Evolutionary conservation across 2,329 filamentous ascomycete genomes (phyloP).

Genomic region (Trichophyton verrucosum): DNA sequence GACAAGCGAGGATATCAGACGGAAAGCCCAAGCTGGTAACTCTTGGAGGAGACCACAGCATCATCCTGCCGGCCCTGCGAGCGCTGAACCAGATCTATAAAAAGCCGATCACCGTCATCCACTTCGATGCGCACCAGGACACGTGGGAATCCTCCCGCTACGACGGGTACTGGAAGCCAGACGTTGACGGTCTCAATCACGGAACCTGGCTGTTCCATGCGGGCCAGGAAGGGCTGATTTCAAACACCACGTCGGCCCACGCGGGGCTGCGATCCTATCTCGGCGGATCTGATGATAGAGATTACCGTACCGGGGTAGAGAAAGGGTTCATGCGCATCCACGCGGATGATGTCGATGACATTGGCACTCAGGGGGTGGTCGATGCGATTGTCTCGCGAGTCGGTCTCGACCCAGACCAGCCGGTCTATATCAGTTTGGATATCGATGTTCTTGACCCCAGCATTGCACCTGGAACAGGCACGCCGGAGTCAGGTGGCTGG

Average conservation of each 20-base stretch:
- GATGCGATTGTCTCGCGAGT: slow-evolving; percentile 57
- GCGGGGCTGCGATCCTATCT: slow-evolving; percentile 71
- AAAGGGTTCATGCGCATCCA: slow-evolving; percentile 71
- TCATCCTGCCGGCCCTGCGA: slow-evolving; percentile 57
- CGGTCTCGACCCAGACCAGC: slow-evolving; percentile 51
- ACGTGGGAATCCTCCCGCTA: slow-evolving; percentile 75
- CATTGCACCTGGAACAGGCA: slow-evolving; percentile 63
- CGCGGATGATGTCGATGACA: slow-evolving; percentile 78
- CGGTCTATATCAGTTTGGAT: slow-evolving; percentile 70
- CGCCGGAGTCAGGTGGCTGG: slow-evolving; percentile 84
- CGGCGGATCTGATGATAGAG: slow-evolving; percentile 50
- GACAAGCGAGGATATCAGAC: slow-evolving; percentile 23
- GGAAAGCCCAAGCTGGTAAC: slow-evolving; percentile 48
- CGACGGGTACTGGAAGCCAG: slow-evolving; percentile 56
- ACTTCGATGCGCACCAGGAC: slow-evolving; percentile 70
- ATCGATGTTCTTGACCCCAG: slow-evolving; percentile 72
- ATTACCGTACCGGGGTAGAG: slow-evolving; percentile 59
- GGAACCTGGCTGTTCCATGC: slow-evolving; percentile 89
- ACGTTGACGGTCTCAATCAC: slow-evolving; percentile 69
- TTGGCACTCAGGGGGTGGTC: slow-evolving; percentile 60
- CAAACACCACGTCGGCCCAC: slow-evolving; percentile 63
- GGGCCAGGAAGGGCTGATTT: slow-evolving; percentile 64
- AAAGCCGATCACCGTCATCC: slow-evolving; percentile 54
- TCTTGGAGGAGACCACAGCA: slow-evolving; percentile 60
- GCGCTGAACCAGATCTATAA: slow-evolving; percentile 52